Base-by-base conservation (phyloP, 208 protist species). In the Leptomonas seymouri region DNA sequence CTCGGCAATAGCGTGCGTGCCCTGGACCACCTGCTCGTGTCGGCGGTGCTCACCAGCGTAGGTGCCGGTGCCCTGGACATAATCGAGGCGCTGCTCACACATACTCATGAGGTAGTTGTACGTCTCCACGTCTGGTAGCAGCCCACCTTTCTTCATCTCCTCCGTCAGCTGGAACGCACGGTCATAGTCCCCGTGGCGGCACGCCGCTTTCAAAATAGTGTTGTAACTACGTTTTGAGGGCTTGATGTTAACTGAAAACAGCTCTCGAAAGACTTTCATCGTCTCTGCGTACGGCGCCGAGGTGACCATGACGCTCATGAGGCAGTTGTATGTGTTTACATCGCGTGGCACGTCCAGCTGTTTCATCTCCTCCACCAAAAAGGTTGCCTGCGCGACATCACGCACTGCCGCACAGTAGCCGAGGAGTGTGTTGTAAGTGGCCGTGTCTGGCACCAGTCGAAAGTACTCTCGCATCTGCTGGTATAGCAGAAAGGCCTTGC, bases 341-440 rank as follows among this genome's bases (percentile, higher is more conserved):
- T 96, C 84, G 45, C 82, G 80, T 45, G 49, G 67, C 3, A 96
- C 83, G 12, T 73, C 60, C 27, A 86, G 66, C n/a, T 85, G 55
- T 54, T 91, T 89, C 93, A 97, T 97, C 69, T 97, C 93, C 54
- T 96, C 87, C 16, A 97, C 56, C 62, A 97, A 85, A 58, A 94
- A 95, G 16, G 76, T 78, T 20, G 93, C 93, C 85, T 95, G 90
- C 14, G 90, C 85, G 5, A 96, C 93, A 53, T 97, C 93, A 15
- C 81, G 56, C 28, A 89, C 82, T 11, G 90, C 89, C 0, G 90
- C 91, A 65, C 93, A 97, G 71, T 90, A 96, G n/a, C 91, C 90
- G 18, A 97, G 74, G 3, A 97, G 65, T 3, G 87, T 93, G 75
- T 97, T 96, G 76, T 90, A 97, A 62, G 85, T 91, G 16, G 80